Evolutionary conservation across 176 grass and related monocot genomes (phyloP), one percentile per base, ranked within the genome.

Genomic region (Saccharum officinarum): DNA sequence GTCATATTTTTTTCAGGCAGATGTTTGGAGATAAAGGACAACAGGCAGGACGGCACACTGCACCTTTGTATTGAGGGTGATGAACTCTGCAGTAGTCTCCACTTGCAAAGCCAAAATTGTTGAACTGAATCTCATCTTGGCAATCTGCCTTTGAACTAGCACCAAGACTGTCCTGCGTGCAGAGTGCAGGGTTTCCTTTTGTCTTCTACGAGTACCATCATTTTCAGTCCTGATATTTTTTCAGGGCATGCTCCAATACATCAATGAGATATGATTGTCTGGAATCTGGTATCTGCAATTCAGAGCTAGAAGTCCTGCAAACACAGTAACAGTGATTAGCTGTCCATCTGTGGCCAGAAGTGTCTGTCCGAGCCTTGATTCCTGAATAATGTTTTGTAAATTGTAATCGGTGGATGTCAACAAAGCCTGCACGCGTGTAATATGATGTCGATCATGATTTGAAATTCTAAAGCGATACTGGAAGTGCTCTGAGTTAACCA

Each of bases 311-410:
- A 61, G 28, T 15, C 46, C 41, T 7, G 36, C 46, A 52, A 30
- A 22, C 70, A 75, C 15, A 47, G 41, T 50, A 20, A 60, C 73
- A 41, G 61, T 77, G 73, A 49, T 75, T 68, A 46, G 13, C 8
- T 77, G 73, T 69, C 73, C 73, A 77, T 33, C 50, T 77, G 76
- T 75, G 38, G 23, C 42, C 26, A 55, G 36, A 78, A 78, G 73
- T 74, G 33, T 78, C 63, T 85, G 63, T 42, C 17, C 17, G 9
- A n/a, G 83, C 61, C n/a, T 14, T 39, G 41, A 52, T 84, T 76
- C 37, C 47, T 77, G 16, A 30, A 57, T 59, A 60, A 75, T 83
- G 80, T 26, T 60, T 26, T 9, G 2, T 75, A 18, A 52, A 54
- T 26, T 72, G n/a, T 17, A 46, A 73, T 73, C 41, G 18, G 14